Conservation (phyloP, 164 flowering plant genomes). For the Stephania yunnanensis region DNA sequence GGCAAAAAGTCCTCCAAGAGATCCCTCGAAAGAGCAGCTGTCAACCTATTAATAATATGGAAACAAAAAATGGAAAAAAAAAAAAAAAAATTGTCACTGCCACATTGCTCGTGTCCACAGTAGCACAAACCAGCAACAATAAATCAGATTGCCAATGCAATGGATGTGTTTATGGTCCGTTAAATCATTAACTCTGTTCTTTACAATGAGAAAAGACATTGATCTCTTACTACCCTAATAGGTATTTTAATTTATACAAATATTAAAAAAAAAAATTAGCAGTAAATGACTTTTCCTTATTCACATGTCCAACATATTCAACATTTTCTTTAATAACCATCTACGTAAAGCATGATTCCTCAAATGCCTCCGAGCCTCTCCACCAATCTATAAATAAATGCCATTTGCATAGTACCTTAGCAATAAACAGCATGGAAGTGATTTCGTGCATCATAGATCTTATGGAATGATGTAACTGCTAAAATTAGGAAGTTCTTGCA, state of each 20-base stretch:
- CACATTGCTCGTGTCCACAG: not conserved
- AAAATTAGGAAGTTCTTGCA: too few species aligned
- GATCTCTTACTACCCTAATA: too few species aligned
- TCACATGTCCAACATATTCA: not conserved
- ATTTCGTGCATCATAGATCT: too few species aligned
- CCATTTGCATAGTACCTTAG: not conserved
- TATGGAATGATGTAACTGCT: too few species aligned
- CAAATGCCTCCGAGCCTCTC: not conserved
- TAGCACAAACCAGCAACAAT: not conserved
- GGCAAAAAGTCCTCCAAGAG: conserved; percentile 69
- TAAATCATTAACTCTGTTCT: not conserved
- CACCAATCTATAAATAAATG: not conserved
- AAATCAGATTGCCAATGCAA: not conserved
- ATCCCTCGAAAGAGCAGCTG: conserved; percentile 86
- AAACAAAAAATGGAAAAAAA: not conserved
- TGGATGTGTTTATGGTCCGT: not conserved
- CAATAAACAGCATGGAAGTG: not conserved
- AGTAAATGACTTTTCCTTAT: not conserved
- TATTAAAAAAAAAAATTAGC: too few species aligned
- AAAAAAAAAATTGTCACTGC: not conserved
- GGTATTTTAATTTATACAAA: too few species aligned
- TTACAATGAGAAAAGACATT: not conserved
- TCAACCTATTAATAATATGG: conserved; percentile 45
- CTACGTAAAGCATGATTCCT: not conserved
- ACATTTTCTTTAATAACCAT: not conserved